These are phyloP conservation scores for Gossypium turneri DNA, from an alignment of 345 rosid genomes.

Conservation along the genomic window DNA sequence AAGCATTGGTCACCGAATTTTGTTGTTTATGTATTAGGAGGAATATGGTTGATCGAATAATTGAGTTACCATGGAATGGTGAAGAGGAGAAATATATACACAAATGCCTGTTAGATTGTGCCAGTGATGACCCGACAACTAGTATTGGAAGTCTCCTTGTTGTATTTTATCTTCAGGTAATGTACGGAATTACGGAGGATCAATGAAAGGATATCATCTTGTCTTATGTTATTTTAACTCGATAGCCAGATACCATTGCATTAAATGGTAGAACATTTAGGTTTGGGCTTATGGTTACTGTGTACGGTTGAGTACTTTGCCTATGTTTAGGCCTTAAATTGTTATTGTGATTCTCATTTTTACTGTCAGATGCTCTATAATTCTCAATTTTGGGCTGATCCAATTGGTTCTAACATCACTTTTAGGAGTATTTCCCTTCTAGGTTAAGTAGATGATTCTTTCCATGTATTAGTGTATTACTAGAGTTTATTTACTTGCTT, in stretches of 20 bases:
- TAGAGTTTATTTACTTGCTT: constrained; percentile 10
- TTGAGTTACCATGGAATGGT: constrained; percentile 88
- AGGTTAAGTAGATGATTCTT: neutral
- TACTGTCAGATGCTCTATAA: neutral
- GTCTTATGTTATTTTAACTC: neutral
- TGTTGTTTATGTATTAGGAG: constrained; percentile 85
- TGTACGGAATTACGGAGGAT: neutral
- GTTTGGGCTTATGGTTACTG: neutral
- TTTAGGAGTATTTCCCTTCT: neutral
- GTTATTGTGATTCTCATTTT: neutral
- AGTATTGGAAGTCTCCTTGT: constrained; percentile 75
- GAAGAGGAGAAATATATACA: constrained; percentile 85
- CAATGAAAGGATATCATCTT: neutral
- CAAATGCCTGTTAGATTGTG: constrained; percentile 76
- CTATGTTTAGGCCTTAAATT: neutral
- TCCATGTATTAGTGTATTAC: neutral
- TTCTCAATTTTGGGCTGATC: neutral
- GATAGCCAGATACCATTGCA: neutral
- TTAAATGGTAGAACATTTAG: neutral
- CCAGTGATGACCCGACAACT: constrained; percentile 66
- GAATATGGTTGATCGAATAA: constrained; percentile 79
- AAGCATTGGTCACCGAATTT: constrained; percentile 75
- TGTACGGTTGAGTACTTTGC: neutral
- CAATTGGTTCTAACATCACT: constrained; percentile 2
- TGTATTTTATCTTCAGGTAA: constrained; percentile 90